Evolutionary conservation across 495 filamentous ascomycete genomes (phyloP).

Genomic region (Penicillium crystallinum): DNA sequence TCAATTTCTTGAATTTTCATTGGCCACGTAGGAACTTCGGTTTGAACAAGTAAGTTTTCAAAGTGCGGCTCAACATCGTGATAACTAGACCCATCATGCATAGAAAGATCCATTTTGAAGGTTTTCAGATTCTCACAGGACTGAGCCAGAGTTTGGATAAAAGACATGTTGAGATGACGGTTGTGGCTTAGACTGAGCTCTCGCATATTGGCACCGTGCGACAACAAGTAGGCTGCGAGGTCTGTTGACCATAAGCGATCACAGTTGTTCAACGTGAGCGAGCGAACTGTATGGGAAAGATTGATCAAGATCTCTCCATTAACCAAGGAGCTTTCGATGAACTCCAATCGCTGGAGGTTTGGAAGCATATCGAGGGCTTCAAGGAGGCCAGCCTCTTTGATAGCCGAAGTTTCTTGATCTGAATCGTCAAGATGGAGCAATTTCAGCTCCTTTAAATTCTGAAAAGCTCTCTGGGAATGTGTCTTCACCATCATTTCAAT

Average conservation of each 20-base stretch:
- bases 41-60: slow-evolving; percentile 50
- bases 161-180: slow-evolving; percentile 65
- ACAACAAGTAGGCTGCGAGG: slow-evolving; percentile 54
- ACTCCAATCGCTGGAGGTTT: slow-evolving; percentile 54
- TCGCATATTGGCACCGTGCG: slow-evolving; percentile 56
- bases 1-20: slow-evolving; percentile 61
- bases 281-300: slow-evolving; percentile 57
- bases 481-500: slow-evolving; percentile 46
- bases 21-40: slow-evolving; percentile 72
- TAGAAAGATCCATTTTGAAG: slow-evolving; percentile 69
- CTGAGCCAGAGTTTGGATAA: slow-evolving; percentile 54
- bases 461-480: slow-evolving; percentile 58
- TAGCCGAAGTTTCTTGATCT: slow-evolving; percentile 8
- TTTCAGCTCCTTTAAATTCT: slow-evolving; percentile 50
- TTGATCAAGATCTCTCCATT: slow-evolving; percentile 54
- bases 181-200: slow-evolving; percentile 70
- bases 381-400: slow-evolving; percentile 48
- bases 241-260: slow-evolving; percentile 56
- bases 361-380: slow-evolving; percentile 55
- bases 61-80: slow-evolving; percentile 70
- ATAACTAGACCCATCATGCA: slow-evolving; percentile 53
- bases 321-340: slow-evolving; percentile 62
- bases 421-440: slow-evolving; percentile 56
- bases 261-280: slow-evolving; percentile 70
- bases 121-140: slow-evolving; percentile 63